phyloP scores from a whole-genome alignment of 257 asterid genomes.

The Capsicum rhomboideum region DNA sequence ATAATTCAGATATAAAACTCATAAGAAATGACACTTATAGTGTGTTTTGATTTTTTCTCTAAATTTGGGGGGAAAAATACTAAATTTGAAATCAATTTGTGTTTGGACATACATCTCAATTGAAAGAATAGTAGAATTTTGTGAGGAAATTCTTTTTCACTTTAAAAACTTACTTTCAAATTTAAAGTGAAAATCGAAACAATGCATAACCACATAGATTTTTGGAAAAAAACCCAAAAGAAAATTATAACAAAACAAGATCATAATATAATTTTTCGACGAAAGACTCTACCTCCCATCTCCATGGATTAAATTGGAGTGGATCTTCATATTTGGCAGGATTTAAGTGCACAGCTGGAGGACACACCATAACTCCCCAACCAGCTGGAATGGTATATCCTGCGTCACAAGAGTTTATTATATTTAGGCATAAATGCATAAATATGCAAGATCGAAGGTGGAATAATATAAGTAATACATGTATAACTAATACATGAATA shows the following conservation, averaged over 20 bases:
- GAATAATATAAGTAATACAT: too few species aligned
- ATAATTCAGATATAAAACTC: too few species aligned
- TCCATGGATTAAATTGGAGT: conserved; percentile 79
- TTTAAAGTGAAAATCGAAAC: neutral
- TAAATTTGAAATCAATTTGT: too few species aligned
- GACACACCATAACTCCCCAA: conserved; percentile 86
- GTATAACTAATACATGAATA: too few species aligned
- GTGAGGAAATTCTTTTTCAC: neutral
- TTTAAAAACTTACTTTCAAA: neutral
- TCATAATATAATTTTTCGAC: neutral
- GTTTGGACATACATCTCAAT: neutral
- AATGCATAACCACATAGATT: neutral
- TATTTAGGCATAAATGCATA: too few species aligned
- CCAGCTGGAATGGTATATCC: conserved; percentile 86
- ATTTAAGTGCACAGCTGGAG: conserved; percentile 81
- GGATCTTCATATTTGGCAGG: conserved; percentile 63
- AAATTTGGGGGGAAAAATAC: too few species aligned
- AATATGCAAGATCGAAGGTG: too few species aligned
- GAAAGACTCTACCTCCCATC: conserved; percentile 68
- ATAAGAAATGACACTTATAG: too few species aligned
- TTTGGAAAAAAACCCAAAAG: neutral
- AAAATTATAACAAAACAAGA: neutral
- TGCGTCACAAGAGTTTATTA: conserved; percentile 23
- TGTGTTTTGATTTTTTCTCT: too few species aligned
- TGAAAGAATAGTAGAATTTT: neutral